Conservation (phyloP, 2,329 filamentous ascomycete species). For the Sporothrix globosa region DNA sequence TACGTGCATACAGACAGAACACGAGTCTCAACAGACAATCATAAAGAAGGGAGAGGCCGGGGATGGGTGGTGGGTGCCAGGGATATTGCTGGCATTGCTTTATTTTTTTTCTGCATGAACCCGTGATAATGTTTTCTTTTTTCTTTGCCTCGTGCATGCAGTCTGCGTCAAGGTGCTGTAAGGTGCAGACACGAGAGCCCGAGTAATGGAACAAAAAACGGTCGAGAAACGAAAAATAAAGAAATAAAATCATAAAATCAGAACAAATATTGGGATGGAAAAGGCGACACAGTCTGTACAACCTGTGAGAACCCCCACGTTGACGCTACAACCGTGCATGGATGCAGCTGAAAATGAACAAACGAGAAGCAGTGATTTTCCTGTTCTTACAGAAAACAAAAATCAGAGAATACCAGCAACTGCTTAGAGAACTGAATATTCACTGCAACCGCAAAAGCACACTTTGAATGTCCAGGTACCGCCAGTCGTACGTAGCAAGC, state of each 20-base stretch:
- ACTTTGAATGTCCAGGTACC: background rate
- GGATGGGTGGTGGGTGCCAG: background rate
- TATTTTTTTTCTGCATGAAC: background rate
- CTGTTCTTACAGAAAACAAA: too few relatives aligned
- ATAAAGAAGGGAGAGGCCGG: background rate
- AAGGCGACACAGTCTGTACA: too few relatives aligned
- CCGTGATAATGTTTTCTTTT: slow-evolving; percentile 11
- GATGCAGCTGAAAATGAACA: too few relatives aligned
- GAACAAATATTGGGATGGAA: too few relatives aligned
- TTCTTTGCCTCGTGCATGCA: background rate
- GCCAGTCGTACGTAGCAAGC: background rate
- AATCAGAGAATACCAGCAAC: too few relatives aligned
- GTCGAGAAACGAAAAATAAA: background rate
- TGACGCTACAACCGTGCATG: too few relatives aligned
- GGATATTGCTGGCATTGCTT: background rate
- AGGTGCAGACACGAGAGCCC: too few relatives aligned
- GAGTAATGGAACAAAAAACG: too few relatives aligned
- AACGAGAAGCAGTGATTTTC: too few relatives aligned
- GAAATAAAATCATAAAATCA: background rate
- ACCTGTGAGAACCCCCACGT: too few relatives aligned
- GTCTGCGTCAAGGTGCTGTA: too few relatives aligned
- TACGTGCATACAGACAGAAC: background rate
- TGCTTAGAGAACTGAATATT: too few relatives aligned
- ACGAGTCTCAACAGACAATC: background rate
- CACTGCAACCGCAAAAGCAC: background rate